Conservation (phyloP, 2,329 filamentous ascomycete species). For the Beauveria pseudobassiana region DNA sequence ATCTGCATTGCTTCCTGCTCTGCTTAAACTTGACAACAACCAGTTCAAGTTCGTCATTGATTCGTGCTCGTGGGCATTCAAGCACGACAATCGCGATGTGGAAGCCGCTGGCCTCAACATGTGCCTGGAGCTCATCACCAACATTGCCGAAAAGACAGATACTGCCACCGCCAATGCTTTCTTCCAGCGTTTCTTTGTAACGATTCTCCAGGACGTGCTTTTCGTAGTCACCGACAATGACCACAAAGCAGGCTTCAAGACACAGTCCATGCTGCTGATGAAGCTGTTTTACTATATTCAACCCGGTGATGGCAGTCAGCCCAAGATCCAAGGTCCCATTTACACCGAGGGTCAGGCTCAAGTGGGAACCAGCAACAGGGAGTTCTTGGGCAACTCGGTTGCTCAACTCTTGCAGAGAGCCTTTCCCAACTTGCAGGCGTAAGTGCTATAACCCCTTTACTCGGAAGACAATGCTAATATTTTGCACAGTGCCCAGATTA, state of each 20-base stretch:
- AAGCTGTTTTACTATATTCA: slow-evolving; percentile 97
- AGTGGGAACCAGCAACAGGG: slow-evolving; percentile 76
- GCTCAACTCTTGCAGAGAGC: slow-evolving; percentile 77
- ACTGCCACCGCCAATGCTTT: slow-evolving; percentile 81
- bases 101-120: slow-evolving; percentile 95
- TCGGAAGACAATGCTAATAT: slow-evolving; percentile 26
- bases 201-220: slow-evolving; percentile 95
- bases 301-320: slow-evolving; percentile 55
- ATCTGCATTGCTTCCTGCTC: slow-evolving; percentile 90
- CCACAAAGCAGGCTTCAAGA: slow-evolving; percentile 99
- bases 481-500: slow-evolving; percentile 65
- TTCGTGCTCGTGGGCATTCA: slow-evolving; percentile 99
- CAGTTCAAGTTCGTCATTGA: slow-evolving; percentile 99
- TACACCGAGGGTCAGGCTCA: slow-evolving; percentile 80
- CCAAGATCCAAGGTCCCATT: slow-evolving; percentile 88
- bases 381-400: slow-evolving; percentile 86
- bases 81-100: slow-evolving; percentile 97
- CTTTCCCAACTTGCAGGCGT: slow-evolving; percentile 89
- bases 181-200: slow-evolving; percentile 96
- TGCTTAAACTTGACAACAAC: slow-evolving; percentile 87
- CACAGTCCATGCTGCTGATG: slow-evolving; percentile 86
- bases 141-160: slow-evolving; percentile 92
- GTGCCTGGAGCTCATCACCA: slow-evolving; percentile 95
- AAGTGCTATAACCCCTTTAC: slow-evolving; percentile 32
- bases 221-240: slow-evolving; percentile 96